Conservation (phyloP, 2,329 filamentous ascomycete species). For the Fusarium coicis region DNA sequence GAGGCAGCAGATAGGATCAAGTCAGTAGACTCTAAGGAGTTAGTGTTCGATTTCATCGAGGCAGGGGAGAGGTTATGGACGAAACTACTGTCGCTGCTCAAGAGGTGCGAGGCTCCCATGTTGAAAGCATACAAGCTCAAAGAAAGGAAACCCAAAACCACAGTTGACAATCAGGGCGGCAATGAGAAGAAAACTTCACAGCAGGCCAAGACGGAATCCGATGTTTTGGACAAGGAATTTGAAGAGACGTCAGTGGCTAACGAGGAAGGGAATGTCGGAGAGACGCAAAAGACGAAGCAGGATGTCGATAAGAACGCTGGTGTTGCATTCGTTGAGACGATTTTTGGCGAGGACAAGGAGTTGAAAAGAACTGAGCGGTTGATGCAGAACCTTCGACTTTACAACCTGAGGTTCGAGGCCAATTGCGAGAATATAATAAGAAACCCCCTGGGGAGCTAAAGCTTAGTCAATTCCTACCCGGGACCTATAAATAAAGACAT, state of each 20-base stretch:
- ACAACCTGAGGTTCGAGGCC: background rate
- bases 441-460: background rate
- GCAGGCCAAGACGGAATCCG: rapidly evolving
- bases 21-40: rapidly evolving
- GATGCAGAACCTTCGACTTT: background rate
- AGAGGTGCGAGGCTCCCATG: background rate
- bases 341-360: background rate
- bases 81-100: rapidly evolving
- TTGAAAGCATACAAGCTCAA: background rate
- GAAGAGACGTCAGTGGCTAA: rapidly evolving
- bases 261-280: rapidly evolving
- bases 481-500: too few relatives aligned
- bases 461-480: too few relatives aligned
- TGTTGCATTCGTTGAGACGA: background rate
- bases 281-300: rapidly evolving
- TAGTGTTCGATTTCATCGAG: rapidly evolving
- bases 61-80: rapidly evolving
- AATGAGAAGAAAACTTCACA: rapidly evolving
- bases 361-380: background rate
- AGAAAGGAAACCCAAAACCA: rapidly evolving
- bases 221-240: rapidly evolving
- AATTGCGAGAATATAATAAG: background rate
- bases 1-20: rapidly evolving
- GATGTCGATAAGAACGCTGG: rapidly evolving
- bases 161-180: rapidly evolving